These are phyloP conservation scores for Nannizziopsis barbatae DNA, from an alignment of 2,329 filamentous ascomycete genomes.

Conservation along the genomic window DNA sequence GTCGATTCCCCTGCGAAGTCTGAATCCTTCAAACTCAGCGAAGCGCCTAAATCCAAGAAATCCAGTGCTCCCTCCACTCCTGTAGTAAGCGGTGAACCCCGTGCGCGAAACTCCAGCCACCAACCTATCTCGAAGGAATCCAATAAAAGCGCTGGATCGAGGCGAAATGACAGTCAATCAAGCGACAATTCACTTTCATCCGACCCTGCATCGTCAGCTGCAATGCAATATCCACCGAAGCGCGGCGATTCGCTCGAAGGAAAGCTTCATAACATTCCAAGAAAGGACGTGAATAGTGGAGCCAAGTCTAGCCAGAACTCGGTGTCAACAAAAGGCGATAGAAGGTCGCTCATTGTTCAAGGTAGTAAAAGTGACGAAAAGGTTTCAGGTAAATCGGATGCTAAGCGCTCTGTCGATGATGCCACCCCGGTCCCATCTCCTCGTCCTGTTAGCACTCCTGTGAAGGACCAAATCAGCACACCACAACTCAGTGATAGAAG, in stretches of 20 bases:
- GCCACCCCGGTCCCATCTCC: slow-evolving; percentile 11
- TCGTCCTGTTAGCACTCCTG: slow-evolving; percentile 2
- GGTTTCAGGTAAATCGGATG: background rate
- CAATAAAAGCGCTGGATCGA: background rate
- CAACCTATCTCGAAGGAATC: background rate
- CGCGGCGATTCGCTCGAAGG: slow-evolving; percentile 51
- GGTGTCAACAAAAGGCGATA: background rate
- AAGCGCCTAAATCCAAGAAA: slow-evolving; percentile 3
- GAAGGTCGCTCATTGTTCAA: background rate
- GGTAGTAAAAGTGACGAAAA: background rate
- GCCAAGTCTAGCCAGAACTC: background rate
- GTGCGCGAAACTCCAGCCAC: background rate
- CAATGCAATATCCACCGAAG: slow-evolving; percentile 37
- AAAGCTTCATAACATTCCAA: slow-evolving; percentile 43
- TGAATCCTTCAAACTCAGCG: slow-evolving; percentile 4
- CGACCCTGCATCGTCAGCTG: slow-evolving; percentile 9
- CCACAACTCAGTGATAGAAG: slow-evolving; percentile 14
- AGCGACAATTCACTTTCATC: background rate
- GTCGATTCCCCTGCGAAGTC: background rate
- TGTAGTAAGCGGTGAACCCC: slow-evolving; percentile 3
- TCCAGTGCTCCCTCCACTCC: background rate
- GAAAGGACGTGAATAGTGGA: slow-evolving; percentile 50
- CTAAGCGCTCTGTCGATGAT: slow-evolving; percentile 9
- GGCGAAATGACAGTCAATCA: slow-evolving; percentile 9
- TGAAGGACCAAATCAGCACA: slow-evolving; percentile 8